phyloP scores from a whole-genome alignment of 371 early-diverging fungal genomes.

The Neoconidiobolus thromboides region DNA sequence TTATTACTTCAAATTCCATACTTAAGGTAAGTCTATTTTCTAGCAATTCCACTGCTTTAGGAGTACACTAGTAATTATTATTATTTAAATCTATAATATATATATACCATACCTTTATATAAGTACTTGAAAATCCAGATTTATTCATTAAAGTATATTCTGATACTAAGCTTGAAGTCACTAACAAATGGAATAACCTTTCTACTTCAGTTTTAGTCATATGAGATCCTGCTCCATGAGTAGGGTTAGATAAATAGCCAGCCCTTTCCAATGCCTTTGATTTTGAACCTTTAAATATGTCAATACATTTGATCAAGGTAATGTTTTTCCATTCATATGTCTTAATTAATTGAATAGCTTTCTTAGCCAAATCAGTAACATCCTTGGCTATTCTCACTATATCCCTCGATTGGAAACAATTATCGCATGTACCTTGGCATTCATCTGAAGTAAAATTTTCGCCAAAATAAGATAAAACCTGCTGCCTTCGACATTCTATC shows the following conservation, averaged over 20 bases:
- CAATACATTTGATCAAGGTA: conserved; percentile 53
- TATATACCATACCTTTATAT: no score
- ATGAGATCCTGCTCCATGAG: conserved; percentile 40
- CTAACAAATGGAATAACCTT: conserved; percentile 39
- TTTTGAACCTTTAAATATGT: conserved; percentile 60
- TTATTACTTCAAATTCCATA: no score
- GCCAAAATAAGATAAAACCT: conserved; percentile 89
- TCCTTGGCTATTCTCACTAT: conserved; percentile 19
- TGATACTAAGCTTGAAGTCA: conserved; percentile 4
- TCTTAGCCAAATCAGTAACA: conserved; percentile 31
- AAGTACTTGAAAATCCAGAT: no score
- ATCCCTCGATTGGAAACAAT: conserved; percentile 35
- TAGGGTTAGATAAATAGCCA: conserved; percentile 24
- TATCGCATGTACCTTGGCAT: conserved; percentile 89
- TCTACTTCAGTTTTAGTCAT: conserved; percentile 35
- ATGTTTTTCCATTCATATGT: conserved; percentile 17
- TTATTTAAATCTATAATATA: no score
- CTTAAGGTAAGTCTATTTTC: no score
- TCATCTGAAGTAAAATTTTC: conserved; percentile 51
- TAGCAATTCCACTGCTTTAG: no score
- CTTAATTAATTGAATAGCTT: conserved; percentile 25
- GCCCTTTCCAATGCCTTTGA: conserved; percentile 25
- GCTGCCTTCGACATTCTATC: conserved; percentile 81
- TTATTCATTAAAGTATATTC: no score
- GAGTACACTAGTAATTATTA: no score